Percentiles rank a stretch among this genome's conserved stretches.
Conservation (phyloP, 78 protist genomes). For the Parvularia atlantis region DNA sequence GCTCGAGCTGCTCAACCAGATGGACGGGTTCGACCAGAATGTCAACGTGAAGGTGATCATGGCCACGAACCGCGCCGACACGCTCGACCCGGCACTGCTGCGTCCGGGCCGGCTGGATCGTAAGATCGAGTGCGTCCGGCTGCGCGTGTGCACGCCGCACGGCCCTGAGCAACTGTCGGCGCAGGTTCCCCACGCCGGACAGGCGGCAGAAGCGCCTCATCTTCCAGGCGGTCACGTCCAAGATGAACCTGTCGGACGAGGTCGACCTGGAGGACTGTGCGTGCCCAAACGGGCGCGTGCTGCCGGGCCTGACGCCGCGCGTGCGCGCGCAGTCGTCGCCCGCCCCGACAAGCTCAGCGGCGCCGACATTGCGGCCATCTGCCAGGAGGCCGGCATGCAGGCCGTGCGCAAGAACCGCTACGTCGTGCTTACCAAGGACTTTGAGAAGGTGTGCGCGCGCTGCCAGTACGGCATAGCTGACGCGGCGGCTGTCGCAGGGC, state of each 20-base stretch:
- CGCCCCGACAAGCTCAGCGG: conserved; percentile 92
- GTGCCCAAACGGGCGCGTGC: conserved; percentile 1
- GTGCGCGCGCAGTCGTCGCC: conserved; percentile 44
- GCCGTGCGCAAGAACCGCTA: conserved; percentile 99
- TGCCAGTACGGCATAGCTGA: too few species aligned
- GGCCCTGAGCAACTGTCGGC: too few species aligned
- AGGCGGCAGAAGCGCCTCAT: conserved; percentile 97
- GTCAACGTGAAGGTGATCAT: conserved; percentile 98
- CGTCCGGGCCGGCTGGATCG: conserved; percentile 99
- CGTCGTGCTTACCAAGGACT: conserved; percentile 93
- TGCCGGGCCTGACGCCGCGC: neutral
- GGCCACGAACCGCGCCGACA: conserved; percentile 99
- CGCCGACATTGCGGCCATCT: conserved; percentile 95
- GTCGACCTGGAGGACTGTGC: conserved; percentile 98
- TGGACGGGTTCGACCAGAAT: conserved; percentile 99
- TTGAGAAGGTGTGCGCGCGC: conserved; percentile 93
- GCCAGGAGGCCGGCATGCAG: conserved; percentile 99
- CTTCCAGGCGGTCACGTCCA: conserved; percentile 77
- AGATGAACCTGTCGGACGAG: conserved; percentile 97
- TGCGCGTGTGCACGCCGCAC: too few species aligned
- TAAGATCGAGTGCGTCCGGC: conserved; percentile 40
- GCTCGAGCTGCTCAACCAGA: conserved; percentile 97
- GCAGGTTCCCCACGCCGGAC: conserved; percentile 85
- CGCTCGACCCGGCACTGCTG: conserved; percentile 99
- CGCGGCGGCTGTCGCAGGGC: too few species aligned